These are phyloP conservation scores for Podila minutissima DNA, from an alignment of 192 early-diverging fungal species.

Conservation along the genomic window DNA sequence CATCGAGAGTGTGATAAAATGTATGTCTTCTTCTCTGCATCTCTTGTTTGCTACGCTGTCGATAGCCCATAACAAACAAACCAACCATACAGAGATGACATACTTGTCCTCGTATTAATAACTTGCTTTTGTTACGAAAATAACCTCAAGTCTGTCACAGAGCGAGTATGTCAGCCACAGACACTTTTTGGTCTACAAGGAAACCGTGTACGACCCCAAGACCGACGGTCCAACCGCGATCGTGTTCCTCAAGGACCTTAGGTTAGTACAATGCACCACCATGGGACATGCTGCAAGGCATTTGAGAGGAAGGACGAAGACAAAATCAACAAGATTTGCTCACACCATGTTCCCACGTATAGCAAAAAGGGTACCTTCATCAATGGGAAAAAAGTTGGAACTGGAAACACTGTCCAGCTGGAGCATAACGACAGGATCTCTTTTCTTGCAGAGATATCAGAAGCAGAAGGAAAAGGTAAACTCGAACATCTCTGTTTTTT, in stretches of 20 bases:
- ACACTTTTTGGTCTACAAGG: conserved; percentile 46
- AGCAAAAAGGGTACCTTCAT: conserved; percentile 82
- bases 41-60: neutral
- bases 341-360: neutral
- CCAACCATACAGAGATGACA: neutral
- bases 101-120: neutral
- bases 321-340: neutral
- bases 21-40: conserved; percentile 14
- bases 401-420: conserved; percentile 60
- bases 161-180: conserved; percentile 29
- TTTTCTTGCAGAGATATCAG: conserved; percentile 52
- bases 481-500: conserved; percentile 7
- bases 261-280: conserved; percentile 1
- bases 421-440: conserved; percentile 73
- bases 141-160: conserved; percentile 9
- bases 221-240: conserved; percentile 18
- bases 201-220: conserved; percentile 26
- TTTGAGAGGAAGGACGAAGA: neutral
- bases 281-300: neutral
- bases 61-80: neutral
- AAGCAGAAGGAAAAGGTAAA: neutral
- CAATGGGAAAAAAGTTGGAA: conserved; percentile 63
- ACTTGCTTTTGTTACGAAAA: neutral
- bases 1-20: conserved; percentile 29
- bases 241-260: conserved; percentile 43